phyloP scores from a whole-genome alignment of 148 eudicot species.

The Pouteria glomerata region DNA sequence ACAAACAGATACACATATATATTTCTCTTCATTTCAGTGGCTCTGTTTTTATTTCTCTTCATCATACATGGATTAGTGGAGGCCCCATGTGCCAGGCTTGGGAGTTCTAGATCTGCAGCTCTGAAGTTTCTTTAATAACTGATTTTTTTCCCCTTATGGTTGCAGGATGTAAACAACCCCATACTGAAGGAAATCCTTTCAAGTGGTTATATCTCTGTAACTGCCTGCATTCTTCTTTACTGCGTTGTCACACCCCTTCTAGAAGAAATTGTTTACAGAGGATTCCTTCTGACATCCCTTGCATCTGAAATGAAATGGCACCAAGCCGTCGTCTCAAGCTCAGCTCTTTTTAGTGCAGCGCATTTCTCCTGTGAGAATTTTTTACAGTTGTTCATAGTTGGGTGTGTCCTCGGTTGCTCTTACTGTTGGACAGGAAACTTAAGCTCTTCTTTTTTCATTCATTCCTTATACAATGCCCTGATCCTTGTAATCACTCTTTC shows the following conservation, averaged over 20 bases:
- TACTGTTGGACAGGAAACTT: constrained; percentile 84
- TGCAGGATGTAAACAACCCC: constrained; percentile 61
- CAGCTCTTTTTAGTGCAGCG: constrained; percentile 61
- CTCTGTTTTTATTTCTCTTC: too few species aligned
- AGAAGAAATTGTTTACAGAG: constrained; percentile 80
- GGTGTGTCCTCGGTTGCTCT: constrained; percentile 69
- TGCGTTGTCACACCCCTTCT: constrained; percentile 73
- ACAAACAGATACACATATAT: not conserved
- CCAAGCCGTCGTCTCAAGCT: constrained; percentile 63
- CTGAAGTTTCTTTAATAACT: too few species aligned
- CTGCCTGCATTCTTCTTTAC: constrained; percentile 49
- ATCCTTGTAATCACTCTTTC: constrained; percentile 35
- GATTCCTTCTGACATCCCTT: constrained; percentile 59
- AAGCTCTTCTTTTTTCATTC: constrained; percentile 51
- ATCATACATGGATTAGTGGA: too few species aligned
- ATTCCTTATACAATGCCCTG: constrained; percentile 79
- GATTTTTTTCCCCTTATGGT: too few species aligned
- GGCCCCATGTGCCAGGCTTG: too few species aligned
- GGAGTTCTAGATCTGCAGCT: too few species aligned
- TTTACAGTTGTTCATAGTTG: constrained; percentile 53
- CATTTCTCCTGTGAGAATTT: constrained; percentile 78
- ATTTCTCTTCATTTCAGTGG: too few species aligned
- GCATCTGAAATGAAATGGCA: constrained; percentile 61
- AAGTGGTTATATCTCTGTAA: constrained; percentile 38
- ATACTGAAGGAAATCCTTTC: constrained; percentile 56